Conservation (phyloP, 768 basidiomycete species). For the Calvatia gigantea region DNA sequence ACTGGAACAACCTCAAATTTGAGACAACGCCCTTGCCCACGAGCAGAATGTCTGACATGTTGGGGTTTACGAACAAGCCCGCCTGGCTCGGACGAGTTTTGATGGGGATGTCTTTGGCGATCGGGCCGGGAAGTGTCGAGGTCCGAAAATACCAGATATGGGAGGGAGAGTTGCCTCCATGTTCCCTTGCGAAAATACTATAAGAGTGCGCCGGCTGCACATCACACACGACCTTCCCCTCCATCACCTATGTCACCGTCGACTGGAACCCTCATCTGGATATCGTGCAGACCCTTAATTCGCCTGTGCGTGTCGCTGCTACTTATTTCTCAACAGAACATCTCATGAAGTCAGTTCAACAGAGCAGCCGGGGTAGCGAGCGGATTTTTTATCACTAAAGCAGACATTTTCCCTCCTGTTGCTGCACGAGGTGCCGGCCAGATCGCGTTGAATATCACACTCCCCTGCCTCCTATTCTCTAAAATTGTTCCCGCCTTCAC, state of each 20-base stretch:
- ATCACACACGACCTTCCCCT: neutral
- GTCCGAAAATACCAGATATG: neutral
- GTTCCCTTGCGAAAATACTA: conserved; percentile 1
- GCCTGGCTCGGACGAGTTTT: neutral
- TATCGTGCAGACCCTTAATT: conserved; percentile 55
- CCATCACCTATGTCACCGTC: conserved; percentile 13
- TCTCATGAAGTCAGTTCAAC: conserved; percentile 1
- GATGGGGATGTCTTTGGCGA: neutral
- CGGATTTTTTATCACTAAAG: conserved; percentile 58
- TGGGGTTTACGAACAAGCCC: too few relatives aligned
- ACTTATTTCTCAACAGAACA: neutral
- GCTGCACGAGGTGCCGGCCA: conserved; percentile 62
- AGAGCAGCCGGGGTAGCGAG: conserved; percentile 52
- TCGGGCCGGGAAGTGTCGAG: neutral
- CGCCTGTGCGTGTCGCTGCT: conserved; percentile 45
- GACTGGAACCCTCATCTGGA: conserved; percentile 54
- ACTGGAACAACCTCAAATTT: too few relatives aligned
- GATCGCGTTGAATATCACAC: conserved; percentile 57
- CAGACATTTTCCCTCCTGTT: conserved; percentile 53
- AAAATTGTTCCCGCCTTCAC: conserved; percentile 68
- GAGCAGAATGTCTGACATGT: too few relatives aligned
- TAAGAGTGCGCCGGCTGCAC: neutral
- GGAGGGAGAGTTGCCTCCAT: neutral
- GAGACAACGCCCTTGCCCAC: too few relatives aligned
- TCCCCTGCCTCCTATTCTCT: conserved; percentile 68